Evolutionary conservation across 495 filamentous ascomycete species (phyloP).

Genomic region (Alectoria sarmentosa): DNA sequence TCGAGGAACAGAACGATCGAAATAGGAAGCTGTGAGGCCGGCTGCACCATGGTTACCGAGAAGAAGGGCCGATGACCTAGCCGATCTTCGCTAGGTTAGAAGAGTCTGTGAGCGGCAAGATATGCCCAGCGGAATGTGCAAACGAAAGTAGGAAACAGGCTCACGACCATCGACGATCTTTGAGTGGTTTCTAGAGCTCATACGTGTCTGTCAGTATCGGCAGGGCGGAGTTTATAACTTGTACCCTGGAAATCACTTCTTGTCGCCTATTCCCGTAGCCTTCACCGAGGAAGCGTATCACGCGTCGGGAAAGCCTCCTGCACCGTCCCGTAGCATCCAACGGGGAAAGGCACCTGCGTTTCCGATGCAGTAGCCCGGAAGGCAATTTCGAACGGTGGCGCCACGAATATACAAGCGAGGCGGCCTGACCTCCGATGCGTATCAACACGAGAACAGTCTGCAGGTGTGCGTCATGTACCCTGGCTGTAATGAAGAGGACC

Average conservation of each 20-base stretch:
- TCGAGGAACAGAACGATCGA: neutral
- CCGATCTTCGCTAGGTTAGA: neutral
- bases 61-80: neutral
- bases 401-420: neutral
- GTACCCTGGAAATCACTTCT: neutral
- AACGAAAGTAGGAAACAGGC: neutral
- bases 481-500: neutral
- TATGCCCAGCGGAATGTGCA: neutral
- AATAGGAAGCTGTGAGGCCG: neutral
- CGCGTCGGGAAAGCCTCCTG: neutral
- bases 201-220: neutral
- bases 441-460: neutral
- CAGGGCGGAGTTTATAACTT: neutral
- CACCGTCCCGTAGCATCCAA: neutral
- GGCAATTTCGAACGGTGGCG: neutral
- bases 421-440: neutral
- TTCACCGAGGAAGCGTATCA: neutral
- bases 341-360: neutral
- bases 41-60: neutral
- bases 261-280: neutral
- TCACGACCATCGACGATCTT: neutral
- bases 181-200: neutral
- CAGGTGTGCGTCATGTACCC: neutral
- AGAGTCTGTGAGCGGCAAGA: neutral
- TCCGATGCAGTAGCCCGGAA: slow-evolving; percentile 1